These are phyloP conservation scores for Penicillium sp. DNA, from an alignment of 2,329 filamentous ascomycete species.

Conservation along the genomic window DNA sequence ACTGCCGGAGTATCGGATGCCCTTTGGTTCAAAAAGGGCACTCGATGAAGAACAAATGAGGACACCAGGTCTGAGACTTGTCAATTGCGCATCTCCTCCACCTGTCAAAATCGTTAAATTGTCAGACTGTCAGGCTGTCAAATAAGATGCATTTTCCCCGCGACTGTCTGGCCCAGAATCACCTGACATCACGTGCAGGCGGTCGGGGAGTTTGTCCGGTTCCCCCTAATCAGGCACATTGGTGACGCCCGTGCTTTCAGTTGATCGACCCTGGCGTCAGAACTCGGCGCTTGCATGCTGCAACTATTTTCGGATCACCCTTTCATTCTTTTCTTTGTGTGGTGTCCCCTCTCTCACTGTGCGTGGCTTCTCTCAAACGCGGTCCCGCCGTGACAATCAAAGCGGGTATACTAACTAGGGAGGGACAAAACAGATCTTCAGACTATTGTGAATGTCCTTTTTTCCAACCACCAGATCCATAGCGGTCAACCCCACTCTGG, in stretches of 20 bases:
- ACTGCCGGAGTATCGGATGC: slow-evolving; percentile 1
- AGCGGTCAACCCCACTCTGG: slow-evolving; percentile 14
- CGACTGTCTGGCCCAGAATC: neutral
- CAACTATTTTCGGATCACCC: slow-evolving; percentile 17
- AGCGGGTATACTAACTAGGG: slow-evolving; percentile 23
- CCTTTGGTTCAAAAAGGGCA: slow-evolving; percentile 2
- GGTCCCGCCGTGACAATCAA: slow-evolving; percentile 13
- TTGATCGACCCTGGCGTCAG: slow-evolving; percentile 25
- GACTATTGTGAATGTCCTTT: slow-evolving; percentile 20
- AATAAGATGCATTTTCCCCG: neutral
- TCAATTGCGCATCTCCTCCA: neutral
- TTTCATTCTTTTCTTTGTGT: slow-evolving; percentile 15
- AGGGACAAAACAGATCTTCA: slow-evolving; percentile 20
- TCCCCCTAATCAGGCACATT: slow-evolving; percentile 22
- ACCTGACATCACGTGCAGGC: slow-evolving; percentile 16
- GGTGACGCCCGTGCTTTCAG: slow-evolving; percentile 20
- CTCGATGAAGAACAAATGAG: neutral
- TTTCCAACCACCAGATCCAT: slow-evolving; percentile 10
- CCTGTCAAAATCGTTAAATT: neutral
- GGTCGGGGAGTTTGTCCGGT: slow-evolving; percentile 20
- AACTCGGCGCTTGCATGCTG: slow-evolving; percentile 21
- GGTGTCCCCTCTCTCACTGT: slow-evolving; percentile 7
- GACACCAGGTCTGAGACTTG: neutral
- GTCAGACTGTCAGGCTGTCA: neutral
- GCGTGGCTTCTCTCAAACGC: slow-evolving; percentile 1